Evolutionary conservation across 202 grass and related monocot genomes (phyloP), one percentile per base, ranked within the genome.

Genomic region (Zoysia matrella): DNA sequence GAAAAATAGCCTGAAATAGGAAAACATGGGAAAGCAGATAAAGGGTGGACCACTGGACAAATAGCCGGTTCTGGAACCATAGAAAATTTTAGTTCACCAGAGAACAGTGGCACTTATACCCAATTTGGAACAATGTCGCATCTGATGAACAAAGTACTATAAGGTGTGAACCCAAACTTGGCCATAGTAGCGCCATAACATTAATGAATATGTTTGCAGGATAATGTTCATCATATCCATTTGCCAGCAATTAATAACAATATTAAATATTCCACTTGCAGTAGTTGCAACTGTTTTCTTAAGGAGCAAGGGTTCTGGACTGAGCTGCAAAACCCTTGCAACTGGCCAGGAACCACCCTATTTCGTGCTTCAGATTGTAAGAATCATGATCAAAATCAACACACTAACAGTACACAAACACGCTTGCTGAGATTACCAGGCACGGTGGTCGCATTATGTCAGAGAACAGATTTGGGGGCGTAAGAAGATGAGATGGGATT

Each of bases 251-350:
- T 76, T 30, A n/a, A 72, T 77, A 12, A 50, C 0, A 65, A 53
- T 57, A 46, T 16, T 42, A 52, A 63, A 57, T 71, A 43, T 11
- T 66, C 5, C 7, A 60, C 42, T 54, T 36, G 56, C 7, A 67
- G 36, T 6, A 52, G 8, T 12, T n/a, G 53, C 30, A 60, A 52
- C 46, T 2, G 2, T 44, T 56, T 80, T 9, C 12, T 12, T 50
- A 8, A 71, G 14, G 42, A 13, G 5, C 65, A 71, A 65, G 8
- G 39, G 50, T 74, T 74, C 11, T 30, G 22, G 42, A 49, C 11
- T 40, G 41, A 65, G 47, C 12, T 39, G 69, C 46, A 83, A 53
- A 72, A 14, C 40, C 69, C 55, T 72, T 42, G 22, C 14, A 65
- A 52, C 56, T 74, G 53, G 40, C 7, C 18, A 15, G 14, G 58